phyloP scores from a whole-genome alignment of 768 basidiomycete species.

The Tephrocybe sp. region DNA sequence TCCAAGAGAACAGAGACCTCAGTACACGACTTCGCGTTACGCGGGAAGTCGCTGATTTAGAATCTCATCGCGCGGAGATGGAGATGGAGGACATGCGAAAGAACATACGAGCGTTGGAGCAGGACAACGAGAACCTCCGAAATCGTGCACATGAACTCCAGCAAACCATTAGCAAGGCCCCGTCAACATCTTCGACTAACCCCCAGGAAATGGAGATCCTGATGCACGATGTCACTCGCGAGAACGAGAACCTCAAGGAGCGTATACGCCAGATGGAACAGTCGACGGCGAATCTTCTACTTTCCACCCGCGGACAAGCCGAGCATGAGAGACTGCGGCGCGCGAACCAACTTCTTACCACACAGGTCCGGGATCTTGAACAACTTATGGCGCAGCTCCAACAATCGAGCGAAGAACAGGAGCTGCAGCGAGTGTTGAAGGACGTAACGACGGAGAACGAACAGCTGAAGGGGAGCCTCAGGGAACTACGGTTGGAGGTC shows the following conservation, averaged over 20 bases:
- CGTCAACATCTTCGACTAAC: constrained; percentile 21
- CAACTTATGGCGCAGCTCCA: constrained; percentile 30
- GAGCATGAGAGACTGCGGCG: constrained; percentile 31
- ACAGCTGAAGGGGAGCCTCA: constrained; percentile 30
- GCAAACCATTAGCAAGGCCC: constrained; percentile 27
- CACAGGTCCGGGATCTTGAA: constrained; percentile 32
- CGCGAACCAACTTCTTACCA: constrained; percentile 31
- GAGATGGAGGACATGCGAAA: constrained; percentile 21
- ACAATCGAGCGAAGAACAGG: constrained; percentile 24
- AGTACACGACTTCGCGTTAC: constrained; percentile 21
- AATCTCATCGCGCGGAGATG: constrained; percentile 5
- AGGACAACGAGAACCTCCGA: constrained; percentile 29
- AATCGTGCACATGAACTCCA: constrained; percentile 31
- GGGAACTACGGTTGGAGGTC: constrained; percentile 19
- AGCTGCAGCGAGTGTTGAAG: constrained; percentile 24
- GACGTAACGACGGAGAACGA: constrained; percentile 35
- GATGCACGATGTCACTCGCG: constrained; percentile 37
- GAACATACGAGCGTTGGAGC: constrained; percentile 22
- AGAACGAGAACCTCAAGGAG: constrained; percentile 38
- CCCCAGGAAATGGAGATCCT: constrained; percentile 35
- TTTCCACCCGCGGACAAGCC: constrained; percentile 29
- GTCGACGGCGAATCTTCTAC: constrained; percentile 34
- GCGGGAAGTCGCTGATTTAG: constrained; percentile 20
- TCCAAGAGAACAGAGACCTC: constrained; percentile 23
- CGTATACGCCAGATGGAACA: constrained; percentile 34